phyloP scores from a whole-genome alignment of 1,139 yeast species.

The Starmera stellimalicola region DNA sequence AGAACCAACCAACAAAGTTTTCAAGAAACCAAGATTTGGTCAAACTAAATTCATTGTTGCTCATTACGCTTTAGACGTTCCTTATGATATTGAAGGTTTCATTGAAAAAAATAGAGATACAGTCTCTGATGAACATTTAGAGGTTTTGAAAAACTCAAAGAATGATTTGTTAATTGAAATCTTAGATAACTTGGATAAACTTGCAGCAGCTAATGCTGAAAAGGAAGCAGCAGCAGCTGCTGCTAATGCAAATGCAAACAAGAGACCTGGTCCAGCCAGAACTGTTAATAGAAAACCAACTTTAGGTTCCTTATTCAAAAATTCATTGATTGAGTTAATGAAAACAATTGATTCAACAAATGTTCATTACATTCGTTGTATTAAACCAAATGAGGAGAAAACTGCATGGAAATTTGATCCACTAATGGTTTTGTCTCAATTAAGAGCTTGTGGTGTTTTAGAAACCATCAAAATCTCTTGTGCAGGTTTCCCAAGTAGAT shows the following conservation, averaged over 20 bases:
- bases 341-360: slow-evolving; percentile 86
- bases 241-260: slow-evolving; percentile 21
- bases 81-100: slow-evolving; percentile 89
- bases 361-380: slow-evolving; percentile 95
- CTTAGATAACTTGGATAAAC: slow-evolving; percentile 54
- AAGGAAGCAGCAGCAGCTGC: slow-evolving; percentile 33
- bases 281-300: slow-evolving; percentile 77
- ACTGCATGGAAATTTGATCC: slow-evolving; percentile 96
- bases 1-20: slow-evolving; percentile 68
- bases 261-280: slow-evolving; percentile 25
- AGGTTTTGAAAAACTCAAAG: slow-evolving; percentile 61
- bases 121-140: slow-evolving; percentile 91
- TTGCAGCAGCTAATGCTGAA: slow-evolving; percentile 44
- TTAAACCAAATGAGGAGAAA: slow-evolving; percentile 91
- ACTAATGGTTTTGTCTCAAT: slow-evolving; percentile 87
- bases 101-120: slow-evolving; percentile 96
- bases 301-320: slow-evolving; percentile 87
- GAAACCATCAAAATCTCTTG: slow-evolving; percentile 95
- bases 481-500: slow-evolving; percentile 96
- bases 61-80: slow-evolving; percentile 91
- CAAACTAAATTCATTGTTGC: slow-evolving; percentile 83
- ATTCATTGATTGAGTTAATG: slow-evolving; percentile 89
- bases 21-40: slow-evolving; percentile 92
- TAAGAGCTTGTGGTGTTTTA: slow-evolving; percentile 97
- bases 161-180: slow-evolving; percentile 59